These are phyloP conservation scores for Pseudogymnoascus sp. DNA, from an alignment of 2,329 filamentous ascomycete genomes.

Conservation along the genomic window DNA sequence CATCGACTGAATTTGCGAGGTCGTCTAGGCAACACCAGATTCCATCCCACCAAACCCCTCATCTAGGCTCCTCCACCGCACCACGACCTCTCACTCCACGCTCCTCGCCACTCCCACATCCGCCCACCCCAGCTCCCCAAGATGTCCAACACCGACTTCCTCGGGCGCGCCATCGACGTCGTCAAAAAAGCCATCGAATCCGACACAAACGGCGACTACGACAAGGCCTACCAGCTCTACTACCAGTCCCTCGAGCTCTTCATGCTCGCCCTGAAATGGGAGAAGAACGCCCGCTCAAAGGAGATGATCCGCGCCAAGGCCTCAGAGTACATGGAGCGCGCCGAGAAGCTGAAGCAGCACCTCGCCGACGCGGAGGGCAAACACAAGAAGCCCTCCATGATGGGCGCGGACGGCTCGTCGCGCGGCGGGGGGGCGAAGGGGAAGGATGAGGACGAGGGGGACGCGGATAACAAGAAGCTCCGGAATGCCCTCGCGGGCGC, in stretches of 20 bases:
- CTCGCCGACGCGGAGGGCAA: slow-evolving; percentile 66
- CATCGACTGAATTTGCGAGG: neutral
- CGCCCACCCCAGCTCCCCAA: slow-evolving; percentile 21
- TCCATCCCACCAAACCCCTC: neutral
- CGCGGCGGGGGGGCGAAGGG: slow-evolving; percentile 54
- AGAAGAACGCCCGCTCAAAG: slow-evolving; percentile 96
- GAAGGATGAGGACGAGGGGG: slow-evolving; percentile 49
- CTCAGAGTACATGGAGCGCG: slow-evolving; percentile 95
- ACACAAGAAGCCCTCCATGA: slow-evolving; percentile 60
- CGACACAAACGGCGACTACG: slow-evolving; percentile 92
- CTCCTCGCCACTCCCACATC: neutral
- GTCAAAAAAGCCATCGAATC: slow-evolving; percentile 97
- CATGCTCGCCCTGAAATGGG: slow-evolving; percentile 98
- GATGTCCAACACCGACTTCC: slow-evolving; percentile 96
- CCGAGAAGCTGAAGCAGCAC: slow-evolving; percentile 94
- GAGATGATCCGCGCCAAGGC: slow-evolving; percentile 96
- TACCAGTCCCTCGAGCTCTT: slow-evolving; percentile 94
- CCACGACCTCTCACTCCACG: neutral
- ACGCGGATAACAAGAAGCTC: slow-evolving; percentile 93
- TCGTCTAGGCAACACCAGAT: neutral
- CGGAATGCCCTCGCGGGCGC: slow-evolving; percentile 83
- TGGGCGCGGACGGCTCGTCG: slow-evolving; percentile 64
- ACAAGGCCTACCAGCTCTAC: slow-evolving; percentile 93
- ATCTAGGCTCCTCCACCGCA: neutral
- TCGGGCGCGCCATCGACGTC: slow-evolving; percentile 90